Evolutionary conservation across 768 basidiomycete genomes (phyloP), one percentile per base, ranked within the genome.

Genomic region (Hygrophoropsis aurantiaca): DNA sequence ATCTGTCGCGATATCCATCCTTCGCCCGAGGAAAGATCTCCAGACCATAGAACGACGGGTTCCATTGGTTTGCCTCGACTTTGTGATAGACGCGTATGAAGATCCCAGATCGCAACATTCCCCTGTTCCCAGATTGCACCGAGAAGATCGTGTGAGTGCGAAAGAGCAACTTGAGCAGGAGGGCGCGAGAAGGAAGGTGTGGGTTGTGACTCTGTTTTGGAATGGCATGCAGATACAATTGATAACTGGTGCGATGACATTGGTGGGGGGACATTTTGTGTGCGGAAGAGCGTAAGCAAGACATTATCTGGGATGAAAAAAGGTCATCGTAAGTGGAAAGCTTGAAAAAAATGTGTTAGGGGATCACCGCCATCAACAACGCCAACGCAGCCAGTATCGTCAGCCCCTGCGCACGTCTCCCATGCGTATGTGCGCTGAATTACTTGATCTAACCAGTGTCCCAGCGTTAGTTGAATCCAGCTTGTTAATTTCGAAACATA

Each of bases 191-290:
- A 51, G 41, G 27, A 52, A 51, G 27, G 49, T 16, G 21, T 4
- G 18, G 5, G 19, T 33, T 24, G 41, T 11, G 25, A 7, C 40
- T 33, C 26, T 44, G 24, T 42, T 23, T 20, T 37, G 46, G 30
- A 16, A 42, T 49, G 15, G 46, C 46, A 10, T 21, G 54, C 38
- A 9, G 50, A 34, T 11, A 60, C 40, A 44, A 66, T 16, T 61
- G 67, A 38, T 42, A 81, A 67, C 33, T 67, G 66, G 54, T 77
- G 74, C 1, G 91, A 85, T 1, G 85, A 89, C 92, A 97, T 94
- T 0, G 97, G 97, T n/a, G 97, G 97, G n/a, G 95, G 97, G 4
- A 95, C 79, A 60, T 97, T 97, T 68, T 95, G 90, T 1, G 82
- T 79, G 33, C 94, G 80, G 77, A 98, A 98, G 13, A 97, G 90